Evolutionary conservation across 1,284 basidiomycete genomes (phyloP).

Genomic region (Cryptococcus depauperatus): DNA sequence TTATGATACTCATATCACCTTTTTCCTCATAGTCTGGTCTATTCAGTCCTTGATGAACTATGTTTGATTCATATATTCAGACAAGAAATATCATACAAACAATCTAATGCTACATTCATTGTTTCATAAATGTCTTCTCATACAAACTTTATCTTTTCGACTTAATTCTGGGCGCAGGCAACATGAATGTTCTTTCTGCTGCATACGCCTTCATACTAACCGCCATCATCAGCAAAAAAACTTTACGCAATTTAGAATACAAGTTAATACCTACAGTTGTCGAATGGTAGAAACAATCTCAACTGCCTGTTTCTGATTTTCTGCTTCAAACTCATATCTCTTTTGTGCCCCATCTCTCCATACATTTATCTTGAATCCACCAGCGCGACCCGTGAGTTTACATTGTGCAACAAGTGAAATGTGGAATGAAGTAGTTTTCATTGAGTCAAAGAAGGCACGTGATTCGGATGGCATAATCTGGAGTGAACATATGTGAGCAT

Average conservation of each 20-base stretch:
- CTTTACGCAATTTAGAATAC: neutral
- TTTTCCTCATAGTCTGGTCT: too few relatives aligned
- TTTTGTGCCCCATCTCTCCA: slow-evolving; percentile 64
- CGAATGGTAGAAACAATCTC: slow-evolving; percentile 40
- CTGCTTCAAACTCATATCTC: slow-evolving; percentile 96
- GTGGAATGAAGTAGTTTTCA: slow-evolving; percentile 85
- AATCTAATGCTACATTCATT: neutral
- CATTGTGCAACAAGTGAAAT: slow-evolving; percentile 77
- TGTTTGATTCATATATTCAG: too few relatives aligned
- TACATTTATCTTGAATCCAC: slow-evolving; percentile 77
- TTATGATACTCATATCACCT: too few relatives aligned
- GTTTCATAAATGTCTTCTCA: neutral
- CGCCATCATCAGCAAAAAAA: neutral
- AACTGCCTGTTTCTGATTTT: slow-evolving; percentile 64
- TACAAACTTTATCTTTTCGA: neutral
- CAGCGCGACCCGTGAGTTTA: slow-evolving; percentile 71
- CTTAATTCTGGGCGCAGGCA: slow-evolving; percentile 15
- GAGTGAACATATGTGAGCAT: neutral
- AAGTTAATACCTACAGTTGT: slow-evolving; percentile 25
- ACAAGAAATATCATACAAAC: slow-evolving; percentile 4
- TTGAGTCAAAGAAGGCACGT: slow-evolving; percentile 75
- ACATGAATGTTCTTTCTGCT: slow-evolving; percentile 19
- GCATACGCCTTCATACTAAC: slow-evolving; percentile 30
- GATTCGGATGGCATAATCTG: slow-evolving; percentile 83
- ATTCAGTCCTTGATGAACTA: too few relatives aligned